Evolutionary conservation across 139 green algal genomes (phyloP), one percentile per base, ranked within the genome.

Genomic region (Chlamydomonas sp.): DNA sequence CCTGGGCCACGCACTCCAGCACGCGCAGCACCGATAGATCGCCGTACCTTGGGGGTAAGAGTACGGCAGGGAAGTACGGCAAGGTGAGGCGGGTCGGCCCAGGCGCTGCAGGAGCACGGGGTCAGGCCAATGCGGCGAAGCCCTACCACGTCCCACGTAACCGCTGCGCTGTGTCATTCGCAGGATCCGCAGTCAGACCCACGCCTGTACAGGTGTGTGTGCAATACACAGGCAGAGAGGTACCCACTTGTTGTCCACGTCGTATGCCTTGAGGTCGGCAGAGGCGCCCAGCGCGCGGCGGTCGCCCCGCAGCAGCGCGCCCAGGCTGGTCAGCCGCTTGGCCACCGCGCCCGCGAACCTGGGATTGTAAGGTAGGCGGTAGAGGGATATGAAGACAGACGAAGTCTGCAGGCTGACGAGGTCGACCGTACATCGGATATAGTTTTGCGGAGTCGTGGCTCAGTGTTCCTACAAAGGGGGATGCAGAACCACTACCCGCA

Each of bases 261-360:
- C 92, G 82, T 91, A 94, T 8, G 79, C 72, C 80, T 92, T 90
- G 57, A 93, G 88, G 69, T 90, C 84, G 16, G 87, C 85, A 3
- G 85, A 83, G 16, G 88, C 88, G 1, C 83, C 88, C 73, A 91
- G 69, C 14, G 93, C 94, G 3, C 91, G 80, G 31, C 93, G 90
- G 87, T 96, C 93, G 20, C 91, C 93, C 78, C 93, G 89, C 66
- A 92, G 90, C 77, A 94, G 89, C 12, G 91, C 93, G n/a, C 93
- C 93, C 67, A 96, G 87, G 73, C 69, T 90, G 59, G 90, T 76
- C 68, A 96, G 91, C 10, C 91, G 86, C 82, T 90, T 94, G 63
- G 92, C 93, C n/a, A 93, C 92, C 14, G 90, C 89, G 18, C 91
- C 89, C 8, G 93, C 92, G 83, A 95, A 95, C 61, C 94, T 94